phyloP scores from a whole-genome alignment of 148 eudicot genomes.

The Beta vulgaris region DNA sequence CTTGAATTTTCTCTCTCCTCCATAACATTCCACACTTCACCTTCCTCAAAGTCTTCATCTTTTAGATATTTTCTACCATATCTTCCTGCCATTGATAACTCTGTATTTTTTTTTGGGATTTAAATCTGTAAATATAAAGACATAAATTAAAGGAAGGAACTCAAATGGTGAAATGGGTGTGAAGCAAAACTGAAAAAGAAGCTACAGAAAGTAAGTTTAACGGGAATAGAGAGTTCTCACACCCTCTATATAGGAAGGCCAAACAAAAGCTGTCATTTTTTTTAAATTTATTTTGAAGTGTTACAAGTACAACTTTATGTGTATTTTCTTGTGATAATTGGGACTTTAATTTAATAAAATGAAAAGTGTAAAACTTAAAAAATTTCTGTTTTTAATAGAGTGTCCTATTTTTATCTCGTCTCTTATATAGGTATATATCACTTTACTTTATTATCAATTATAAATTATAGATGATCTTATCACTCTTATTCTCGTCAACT shows the following conservation, averaged over 20 bases:
- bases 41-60: slow-evolving; percentile 67
- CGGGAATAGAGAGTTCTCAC: slow-evolving; percentile 11
- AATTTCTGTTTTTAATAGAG: no score
- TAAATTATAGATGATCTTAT: no score
- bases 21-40: slow-evolving; percentile 53
- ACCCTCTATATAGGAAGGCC: slow-evolving; percentile 27
- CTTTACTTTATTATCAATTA: no score
- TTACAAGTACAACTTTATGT: slow-evolving; percentile 6
- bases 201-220: slow-evolving; percentile 18
- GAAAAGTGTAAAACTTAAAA: background rate
- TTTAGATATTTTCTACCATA: slow-evolving; percentile 34
- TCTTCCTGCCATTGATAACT: slow-evolving; percentile 26
- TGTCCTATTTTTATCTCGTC: no score
- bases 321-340: slow-evolving; percentile 10
- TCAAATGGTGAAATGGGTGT: background rate
- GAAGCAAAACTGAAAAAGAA: slow-evolving; percentile 6
- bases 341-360: no score
- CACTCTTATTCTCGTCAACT: no score
- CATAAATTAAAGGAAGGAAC: background rate
- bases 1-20: slow-evolving; percentile 29
- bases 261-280: background rate
- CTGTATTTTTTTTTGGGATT: background rate
- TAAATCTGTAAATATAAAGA: background rate
- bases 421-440: no score
- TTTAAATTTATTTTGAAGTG: background rate